These are phyloP conservation scores for Lunularia cruciata DNA, from an alignment of 225 moss, liverwort and hornwort species.

Conservation along the genomic window DNA sequence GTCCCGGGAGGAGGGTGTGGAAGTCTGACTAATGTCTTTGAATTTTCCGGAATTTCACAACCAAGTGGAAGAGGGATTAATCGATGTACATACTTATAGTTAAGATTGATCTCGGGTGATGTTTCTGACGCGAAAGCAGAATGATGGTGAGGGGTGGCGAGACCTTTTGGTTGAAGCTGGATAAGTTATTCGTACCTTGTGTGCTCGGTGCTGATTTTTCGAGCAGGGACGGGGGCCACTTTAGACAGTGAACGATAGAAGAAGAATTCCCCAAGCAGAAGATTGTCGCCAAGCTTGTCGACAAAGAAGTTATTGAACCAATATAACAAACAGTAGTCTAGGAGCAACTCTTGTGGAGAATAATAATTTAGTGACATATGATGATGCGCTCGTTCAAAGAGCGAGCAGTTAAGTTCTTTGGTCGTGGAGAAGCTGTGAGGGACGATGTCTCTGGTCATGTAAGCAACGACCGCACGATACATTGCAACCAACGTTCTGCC, in stretches of 20 bases:
- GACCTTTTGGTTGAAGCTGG: neutral
- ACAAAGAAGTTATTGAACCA: conserved; percentile 8
- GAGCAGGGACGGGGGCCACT: neutral
- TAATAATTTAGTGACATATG: neutral
- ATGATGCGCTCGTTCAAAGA: conserved; percentile 23
- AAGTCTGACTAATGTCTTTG: neutral
- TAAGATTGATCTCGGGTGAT: neutral
- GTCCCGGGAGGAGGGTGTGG: neutral
- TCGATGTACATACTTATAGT: neutral
- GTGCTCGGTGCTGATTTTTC: neutral
- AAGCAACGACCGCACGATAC: conserved; percentile 38
- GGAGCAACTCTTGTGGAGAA: neutral
- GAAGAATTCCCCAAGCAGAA: neutral
- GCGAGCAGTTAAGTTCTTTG: conserved; percentile 18
- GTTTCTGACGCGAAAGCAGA: neutral
- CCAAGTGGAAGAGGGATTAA: neutral
- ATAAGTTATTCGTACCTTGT: neutral
- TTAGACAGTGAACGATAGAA: neutral
- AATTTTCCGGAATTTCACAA: neutral
- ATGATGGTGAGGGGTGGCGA: neutral
- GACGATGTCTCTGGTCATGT: conserved; percentile 8
- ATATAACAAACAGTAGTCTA: neutral
- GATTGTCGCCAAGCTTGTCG: neutral
- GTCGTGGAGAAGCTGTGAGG: neutral
- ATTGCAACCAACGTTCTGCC: conserved; percentile 52